Evolutionary conservation across 345 rosid genomes (phyloP).

Genomic region (Sonneratia caseolaris): DNA sequence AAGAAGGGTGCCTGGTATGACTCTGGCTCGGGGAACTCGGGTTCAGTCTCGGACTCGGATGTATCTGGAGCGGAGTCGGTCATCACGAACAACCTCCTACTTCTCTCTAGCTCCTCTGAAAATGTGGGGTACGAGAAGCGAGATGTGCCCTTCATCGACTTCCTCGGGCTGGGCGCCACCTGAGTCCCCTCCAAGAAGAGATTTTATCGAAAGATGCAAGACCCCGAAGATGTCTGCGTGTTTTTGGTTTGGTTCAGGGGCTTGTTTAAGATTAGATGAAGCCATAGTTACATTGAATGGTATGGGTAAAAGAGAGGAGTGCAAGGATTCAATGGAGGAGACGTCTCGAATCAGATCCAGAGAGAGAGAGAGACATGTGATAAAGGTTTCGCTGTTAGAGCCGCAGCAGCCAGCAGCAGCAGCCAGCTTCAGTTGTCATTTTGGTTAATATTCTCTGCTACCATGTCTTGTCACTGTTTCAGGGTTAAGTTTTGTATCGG

Average conservation of each 20-base stretch:
- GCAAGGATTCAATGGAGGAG: too few relatives aligned
- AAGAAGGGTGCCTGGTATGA: not conserved
- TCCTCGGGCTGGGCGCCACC: slow-evolving; percentile 54
- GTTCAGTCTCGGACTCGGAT: slow-evolving; percentile 53
- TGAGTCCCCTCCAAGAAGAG: not conserved
- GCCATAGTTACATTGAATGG: too few relatives aligned
- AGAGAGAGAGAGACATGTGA: not conserved
- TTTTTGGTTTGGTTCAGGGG: not conserved
- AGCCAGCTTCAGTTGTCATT: not conserved
- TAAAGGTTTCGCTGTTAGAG: not conserved
- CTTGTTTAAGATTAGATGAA: too few relatives aligned
- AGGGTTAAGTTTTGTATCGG: not conserved
- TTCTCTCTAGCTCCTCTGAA: not conserved
- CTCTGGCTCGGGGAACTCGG: slow-evolving; percentile 6
- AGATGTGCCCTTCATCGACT: slow-evolving; percentile 42
- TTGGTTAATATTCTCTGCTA: not conserved
- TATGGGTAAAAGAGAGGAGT: not conserved
- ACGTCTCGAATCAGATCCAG: too few relatives aligned
- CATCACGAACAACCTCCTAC: slow-evolving; percentile 12
- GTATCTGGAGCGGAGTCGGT: slow-evolving; percentile 36
- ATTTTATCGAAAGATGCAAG: not conserved
- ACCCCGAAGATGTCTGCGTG: not conserved
- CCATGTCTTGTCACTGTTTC: slow-evolving; percentile 2
- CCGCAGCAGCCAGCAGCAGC: not conserved
- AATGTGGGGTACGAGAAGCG: slow-evolving; percentile 10